Base-by-base conservation (phyloP, 805 yeast genomes). In the Ogataea populi-albae region DNA sequence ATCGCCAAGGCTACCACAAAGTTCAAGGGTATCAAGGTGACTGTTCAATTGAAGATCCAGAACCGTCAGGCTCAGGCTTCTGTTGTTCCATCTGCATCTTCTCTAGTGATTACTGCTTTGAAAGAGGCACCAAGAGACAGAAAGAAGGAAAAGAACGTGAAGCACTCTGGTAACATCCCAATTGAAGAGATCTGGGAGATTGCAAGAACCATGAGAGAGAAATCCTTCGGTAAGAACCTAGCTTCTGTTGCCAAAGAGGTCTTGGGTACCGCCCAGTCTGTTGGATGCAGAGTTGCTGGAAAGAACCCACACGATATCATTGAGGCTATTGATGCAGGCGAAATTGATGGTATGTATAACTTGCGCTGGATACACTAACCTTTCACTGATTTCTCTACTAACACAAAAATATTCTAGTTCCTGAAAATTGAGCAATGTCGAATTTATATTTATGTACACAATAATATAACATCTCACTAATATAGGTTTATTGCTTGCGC, bases 61-160 rank as follows among this genome's bases (percentile, higher is more conserved):
- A 93, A 93, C 95, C 89, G 98, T 84, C 98, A 93, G 79, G 98
- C 98, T 64, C 76, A 82, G 59, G 95, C 94, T 60, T 87, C 97
- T 47, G 98, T 93, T 71, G 98, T 93, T 48, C 98, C 98, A 75
- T 82, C 98, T 70, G 98, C 98, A 61, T 91, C 98, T 43, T 88
- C 98, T 59, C 81, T 93, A 64, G 96, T 93, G 69, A 93, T 93
- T 74, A 87, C 96, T 69, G 98, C 98, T 59, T 81, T 93, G 68
- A 93, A 93, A 81, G 98, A 93, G 81, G 88, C 98, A 59, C 96
- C 96, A 68, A 91, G 98, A 86, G 98, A 93, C 83, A 84, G 96
- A 80, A 93, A 93, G 94, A 93, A 93, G 95, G 98, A 93, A 69
- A 93, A 93, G 93, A 91, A 93, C 79, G 86, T 93, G 73, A 88